Conservation (phyloP, 2,329 filamentous ascomycete species). For the Apiospora sp. region DNA sequence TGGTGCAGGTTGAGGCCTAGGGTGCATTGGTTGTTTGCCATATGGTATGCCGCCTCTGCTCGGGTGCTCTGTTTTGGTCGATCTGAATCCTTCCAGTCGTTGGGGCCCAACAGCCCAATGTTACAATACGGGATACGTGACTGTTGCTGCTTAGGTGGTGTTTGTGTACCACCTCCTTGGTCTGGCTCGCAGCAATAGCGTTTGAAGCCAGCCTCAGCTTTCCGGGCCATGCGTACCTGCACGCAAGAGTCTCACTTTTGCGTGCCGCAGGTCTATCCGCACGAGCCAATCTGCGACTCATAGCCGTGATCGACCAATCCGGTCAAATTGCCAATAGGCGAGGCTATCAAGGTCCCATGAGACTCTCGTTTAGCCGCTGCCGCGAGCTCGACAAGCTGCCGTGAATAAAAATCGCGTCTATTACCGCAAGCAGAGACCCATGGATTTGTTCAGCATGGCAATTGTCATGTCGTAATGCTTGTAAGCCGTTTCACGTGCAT, state of each 20-base stretch:
- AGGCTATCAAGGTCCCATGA: not conserved
- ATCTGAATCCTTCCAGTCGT: not conserved
- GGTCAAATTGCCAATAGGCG: not conserved
- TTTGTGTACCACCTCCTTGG: not conserved
- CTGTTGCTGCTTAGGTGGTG: not conserved
- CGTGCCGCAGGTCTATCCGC: not conserved
- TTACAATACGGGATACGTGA: not conserved
- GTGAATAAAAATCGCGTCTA: not conserved
- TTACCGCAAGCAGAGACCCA: constrained; percentile 70
- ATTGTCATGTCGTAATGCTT: constrained; percentile 74
- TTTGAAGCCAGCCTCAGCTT: not conserved
- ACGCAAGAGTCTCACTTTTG: constrained; percentile 6
- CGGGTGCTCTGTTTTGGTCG: not conserved
- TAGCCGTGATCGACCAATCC: not conserved
- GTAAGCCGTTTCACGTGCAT: constrained; percentile 46
- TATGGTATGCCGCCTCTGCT: not conserved
- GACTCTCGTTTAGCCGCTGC: not conserved
- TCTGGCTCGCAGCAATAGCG: constrained; percentile 3
- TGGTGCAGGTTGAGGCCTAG: not conserved
- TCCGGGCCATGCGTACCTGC: not conserved
- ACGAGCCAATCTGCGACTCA: not conserved
- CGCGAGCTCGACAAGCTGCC: not conserved
- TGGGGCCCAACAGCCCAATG: constrained; percentile 16
- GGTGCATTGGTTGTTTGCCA: not conserved
- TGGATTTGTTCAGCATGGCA: constrained; percentile 76